Conservation (phyloP, 192 early-diverging fungal genomes). For the Spizellomyces punctatus region DNA sequence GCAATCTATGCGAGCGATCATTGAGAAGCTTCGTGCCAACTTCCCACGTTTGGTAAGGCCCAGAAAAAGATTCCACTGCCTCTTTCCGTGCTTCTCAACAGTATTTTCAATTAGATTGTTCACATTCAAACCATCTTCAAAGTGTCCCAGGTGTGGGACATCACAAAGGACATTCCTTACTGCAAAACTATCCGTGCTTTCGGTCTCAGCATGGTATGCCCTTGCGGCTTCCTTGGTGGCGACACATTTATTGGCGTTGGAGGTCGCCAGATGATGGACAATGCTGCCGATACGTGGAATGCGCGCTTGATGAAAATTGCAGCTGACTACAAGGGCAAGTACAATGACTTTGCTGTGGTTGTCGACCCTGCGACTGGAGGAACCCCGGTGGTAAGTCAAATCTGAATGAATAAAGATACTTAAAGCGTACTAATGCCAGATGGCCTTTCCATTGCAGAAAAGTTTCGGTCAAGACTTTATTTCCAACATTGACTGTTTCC, state of each 20-base stretch:
- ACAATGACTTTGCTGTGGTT: conserved; percentile 26
- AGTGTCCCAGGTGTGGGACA: conserved; percentile 9
- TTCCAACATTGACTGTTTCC: conserved; percentile 29
- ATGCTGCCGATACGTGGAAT: conserved; percentile 18
- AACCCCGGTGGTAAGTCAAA: conserved; percentile 2
- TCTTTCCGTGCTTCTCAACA: too few relatives aligned
- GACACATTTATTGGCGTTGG: background rate
- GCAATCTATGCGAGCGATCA: background rate
- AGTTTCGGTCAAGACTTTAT: conserved; percentile 8
- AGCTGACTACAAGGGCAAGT: conserved; percentile 17
- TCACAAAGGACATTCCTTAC: conserved; percentile 13
- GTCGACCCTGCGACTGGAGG: conserved; percentile 5
- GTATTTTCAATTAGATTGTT: background rate
- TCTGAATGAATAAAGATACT: background rate
- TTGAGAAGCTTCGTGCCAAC: conserved; percentile 4
- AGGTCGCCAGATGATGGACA: conserved; percentile 16
- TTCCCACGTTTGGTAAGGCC: background rate
- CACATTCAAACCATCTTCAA: conserved; percentile 22
- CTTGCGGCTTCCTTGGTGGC: conserved; percentile 5
- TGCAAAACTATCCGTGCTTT: conserved; percentile 3
- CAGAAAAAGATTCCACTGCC: too few relatives aligned
- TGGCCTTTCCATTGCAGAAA: background rate
- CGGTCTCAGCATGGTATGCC: conserved; percentile 4
- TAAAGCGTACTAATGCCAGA: background rate
- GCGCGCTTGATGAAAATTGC: conserved; percentile 20